Conservation (phyloP, 306 rosid genomes). For the Fragaria iinumae region DNA sequence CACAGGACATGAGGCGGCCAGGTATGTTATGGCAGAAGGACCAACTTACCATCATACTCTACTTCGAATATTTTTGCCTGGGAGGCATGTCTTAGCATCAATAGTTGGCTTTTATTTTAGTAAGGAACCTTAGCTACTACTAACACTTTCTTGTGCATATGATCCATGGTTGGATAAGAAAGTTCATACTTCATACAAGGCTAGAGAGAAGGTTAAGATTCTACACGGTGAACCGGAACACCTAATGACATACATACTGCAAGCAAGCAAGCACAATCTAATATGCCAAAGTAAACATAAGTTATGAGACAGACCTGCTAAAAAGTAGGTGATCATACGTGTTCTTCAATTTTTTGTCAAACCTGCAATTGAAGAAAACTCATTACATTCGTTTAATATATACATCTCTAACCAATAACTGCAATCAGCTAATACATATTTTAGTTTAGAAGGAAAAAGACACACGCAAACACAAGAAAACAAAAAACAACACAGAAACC, state of each 20-base stretch:
- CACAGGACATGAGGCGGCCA: background rate
- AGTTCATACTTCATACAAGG: background rate
- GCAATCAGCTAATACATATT: background rate
- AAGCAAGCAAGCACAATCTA: slow-evolving; percentile 2
- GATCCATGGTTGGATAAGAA: background rate
- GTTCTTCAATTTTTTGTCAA: slow-evolving; percentile 94
- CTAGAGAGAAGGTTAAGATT: background rate
- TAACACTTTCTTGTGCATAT: background rate
- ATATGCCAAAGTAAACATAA: background rate
- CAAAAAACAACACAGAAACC: background rate
- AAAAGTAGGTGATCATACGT: slow-evolving; percentile 92
- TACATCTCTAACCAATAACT: background rate
- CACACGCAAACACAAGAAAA: background rate
- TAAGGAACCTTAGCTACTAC: background rate
- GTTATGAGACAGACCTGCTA: slow-evolving; percentile 73
- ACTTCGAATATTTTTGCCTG: background rate
- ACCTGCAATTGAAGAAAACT: slow-evolving; percentile 54
- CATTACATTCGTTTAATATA: background rate
- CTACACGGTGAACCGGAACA: background rate
- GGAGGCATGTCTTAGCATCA: background rate
- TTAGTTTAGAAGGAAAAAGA: too few species aligned
- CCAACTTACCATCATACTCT: background rate
- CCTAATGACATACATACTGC: background rate
- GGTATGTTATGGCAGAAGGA: background rate
- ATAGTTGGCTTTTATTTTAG: background rate